phyloP scores from a whole-genome alignment of 306 rosid genomes.

The Cucumis melo region DNA sequence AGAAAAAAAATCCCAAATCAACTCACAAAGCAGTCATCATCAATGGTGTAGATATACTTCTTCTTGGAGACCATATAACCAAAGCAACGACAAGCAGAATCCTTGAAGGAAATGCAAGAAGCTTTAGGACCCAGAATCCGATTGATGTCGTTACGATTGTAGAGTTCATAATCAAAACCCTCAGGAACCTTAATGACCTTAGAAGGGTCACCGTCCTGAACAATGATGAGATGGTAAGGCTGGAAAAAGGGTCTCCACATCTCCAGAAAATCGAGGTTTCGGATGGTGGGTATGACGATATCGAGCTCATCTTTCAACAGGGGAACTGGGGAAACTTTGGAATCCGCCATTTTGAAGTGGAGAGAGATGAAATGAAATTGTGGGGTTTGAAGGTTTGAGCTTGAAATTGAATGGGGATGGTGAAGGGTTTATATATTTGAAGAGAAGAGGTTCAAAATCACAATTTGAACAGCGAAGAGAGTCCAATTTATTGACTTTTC shows the following conservation, averaged over 20 bases:
- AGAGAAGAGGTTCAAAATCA: not conserved
- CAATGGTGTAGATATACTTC: slow-evolving; percentile 80
- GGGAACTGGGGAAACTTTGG: slow-evolving; percentile 24
- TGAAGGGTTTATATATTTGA: not conserved
- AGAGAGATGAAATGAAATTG: not conserved
- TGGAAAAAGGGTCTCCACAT: slow-evolving; percentile 84
- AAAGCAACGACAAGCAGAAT: slow-evolving; percentile 76
- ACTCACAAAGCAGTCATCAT: slow-evolving; percentile 85
- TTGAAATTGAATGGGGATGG: not conserved
- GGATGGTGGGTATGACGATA: slow-evolving; percentile 82
- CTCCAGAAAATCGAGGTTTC: slow-evolving; percentile 78
- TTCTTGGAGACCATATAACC: slow-evolving; percentile 79
- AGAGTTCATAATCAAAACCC: slow-evolving; percentile 63
- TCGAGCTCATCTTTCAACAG: slow-evolving; percentile 63
- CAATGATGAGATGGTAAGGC: slow-evolving; percentile 58
- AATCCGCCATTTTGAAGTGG: slow-evolving; percentile 32
- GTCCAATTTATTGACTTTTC: not conserved
- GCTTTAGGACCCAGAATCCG: slow-evolving; percentile 73
- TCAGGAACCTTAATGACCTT: slow-evolving; percentile 53
- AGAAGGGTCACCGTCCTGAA: slow-evolving; percentile 74
- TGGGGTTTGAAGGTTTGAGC: not conserved
- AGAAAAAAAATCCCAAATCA: not conserved
- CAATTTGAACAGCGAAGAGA: not conserved
- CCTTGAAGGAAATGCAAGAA: slow-evolving; percentile 79
- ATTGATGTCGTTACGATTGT: slow-evolving; percentile 63